Percentiles rank a stretch among this genome's conserved stretches.
phyloP scores from a whole-genome alignment of 2,329 filamentous ascomycete species.

The Alternaria sp. region DNA sequence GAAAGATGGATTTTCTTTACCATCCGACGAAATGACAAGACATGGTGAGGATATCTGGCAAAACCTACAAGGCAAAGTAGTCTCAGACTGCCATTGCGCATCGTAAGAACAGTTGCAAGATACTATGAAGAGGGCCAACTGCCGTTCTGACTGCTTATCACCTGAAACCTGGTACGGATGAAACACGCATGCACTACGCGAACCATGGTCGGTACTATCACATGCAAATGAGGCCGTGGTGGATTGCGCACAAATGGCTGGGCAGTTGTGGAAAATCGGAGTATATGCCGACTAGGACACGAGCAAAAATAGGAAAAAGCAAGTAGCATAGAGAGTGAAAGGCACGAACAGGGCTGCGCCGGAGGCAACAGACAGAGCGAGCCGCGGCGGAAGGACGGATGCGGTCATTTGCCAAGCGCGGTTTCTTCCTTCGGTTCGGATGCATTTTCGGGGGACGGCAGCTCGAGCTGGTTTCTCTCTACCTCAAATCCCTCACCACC shows the following conservation, averaged over 20 bases:
- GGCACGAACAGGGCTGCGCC: neutral
- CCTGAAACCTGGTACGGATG: neutral
- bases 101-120: too few species aligned
- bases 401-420: constrained; percentile 42
- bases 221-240: constrained; percentile 2
- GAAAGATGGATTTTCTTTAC: neutral
- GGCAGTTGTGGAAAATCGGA: neutral
- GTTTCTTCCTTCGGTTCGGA: constrained; percentile 32
- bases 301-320: neutral
- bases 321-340: neutral
- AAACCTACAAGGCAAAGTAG: neutral
- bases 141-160: too few species aligned
- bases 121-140: too few species aligned
- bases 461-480: constrained; percentile 45
- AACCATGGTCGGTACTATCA: neutral
- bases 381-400: constrained; percentile 34
- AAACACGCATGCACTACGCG: neutral
- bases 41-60: neutral
- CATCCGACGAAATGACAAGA: neutral
- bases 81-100: neutral
- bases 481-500: constrained; percentile 49
- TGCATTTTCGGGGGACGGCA: constrained; percentile 47
- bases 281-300: neutral
- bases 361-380: constrained; percentile 14
- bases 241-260: neutral